Percentiles rank a stretch among this genome's conserved stretches.
phyloP scores from a whole-genome alignment of 441 rosid genomes.

The Cnidoscolus chayamansa region DNA sequence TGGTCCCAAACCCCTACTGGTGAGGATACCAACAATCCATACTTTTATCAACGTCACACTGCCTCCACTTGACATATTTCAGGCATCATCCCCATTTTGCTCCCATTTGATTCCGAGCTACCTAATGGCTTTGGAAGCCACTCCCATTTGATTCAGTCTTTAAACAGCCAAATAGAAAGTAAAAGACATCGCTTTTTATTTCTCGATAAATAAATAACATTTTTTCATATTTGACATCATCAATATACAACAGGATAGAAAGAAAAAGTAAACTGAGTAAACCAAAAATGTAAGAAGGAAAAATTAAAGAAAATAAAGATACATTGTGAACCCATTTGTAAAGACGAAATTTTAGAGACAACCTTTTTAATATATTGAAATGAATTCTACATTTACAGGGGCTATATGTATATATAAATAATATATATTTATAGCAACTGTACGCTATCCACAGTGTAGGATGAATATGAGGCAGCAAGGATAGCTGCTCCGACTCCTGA shows the following conservation, averaged over 20 bases:
- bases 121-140: too few species aligned
- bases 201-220: slow-evolving; percentile 1
- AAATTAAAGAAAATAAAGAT: slow-evolving; percentile 12
- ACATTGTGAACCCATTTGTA: not conserved
- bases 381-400: slow-evolving; percentile 58
- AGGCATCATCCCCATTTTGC: too few species aligned
- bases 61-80: not conserved
- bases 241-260: slow-evolving; percentile 23
- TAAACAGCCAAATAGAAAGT: not conserved
- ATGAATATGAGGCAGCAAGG: slow-evolving; percentile 67
- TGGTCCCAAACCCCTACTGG: not conserved
- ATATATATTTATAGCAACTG: slow-evolving; percentile 41
- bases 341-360: slow-evolving; percentile 11
- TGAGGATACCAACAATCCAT: too few species aligned
- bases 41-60: not conserved
- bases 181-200: not conserved
- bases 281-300: not conserved
- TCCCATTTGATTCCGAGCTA: too few species aligned
- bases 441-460: slow-evolving; percentile 40
- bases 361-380: slow-evolving; percentile 33
- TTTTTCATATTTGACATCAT: slow-evolving; percentile 13
- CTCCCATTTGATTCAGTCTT: not conserved
- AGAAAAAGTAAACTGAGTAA: not conserved
- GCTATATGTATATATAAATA: slow-evolving; percentile 41
- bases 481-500: slow-evolving; percentile 88